phyloP scores from a whole-genome alignment of 106 monocot species.

The Hemerocallis citrina region DNA sequence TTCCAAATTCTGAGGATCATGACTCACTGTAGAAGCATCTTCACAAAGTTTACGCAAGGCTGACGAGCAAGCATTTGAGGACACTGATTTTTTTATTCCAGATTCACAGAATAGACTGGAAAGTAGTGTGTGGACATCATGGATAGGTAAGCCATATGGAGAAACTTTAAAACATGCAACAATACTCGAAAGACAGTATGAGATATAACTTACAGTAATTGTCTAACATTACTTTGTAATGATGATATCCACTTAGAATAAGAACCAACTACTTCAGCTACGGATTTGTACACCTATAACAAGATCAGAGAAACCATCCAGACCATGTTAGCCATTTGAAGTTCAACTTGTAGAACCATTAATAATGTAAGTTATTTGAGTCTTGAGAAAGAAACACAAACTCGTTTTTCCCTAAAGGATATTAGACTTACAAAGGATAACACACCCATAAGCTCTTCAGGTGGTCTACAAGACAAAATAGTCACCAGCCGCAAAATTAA shows the following conservation, averaged over 20 bases:
- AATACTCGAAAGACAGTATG: not conserved
- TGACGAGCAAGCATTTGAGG: slow-evolving; percentile 71
- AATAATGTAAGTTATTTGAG: not conserved
- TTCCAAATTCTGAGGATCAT: slow-evolving; percentile 67
- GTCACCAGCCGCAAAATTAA: slow-evolving; percentile 58
- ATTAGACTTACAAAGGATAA: slow-evolving; percentile 59
- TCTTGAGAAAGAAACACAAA: not conserved
- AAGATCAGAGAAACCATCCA: slow-evolving; percentile 8
- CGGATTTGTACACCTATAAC: slow-evolving; percentile 82
- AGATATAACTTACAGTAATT: slow-evolving; percentile 55
- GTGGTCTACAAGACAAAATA: slow-evolving; percentile 42
- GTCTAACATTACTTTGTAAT: slow-evolving; percentile 39
- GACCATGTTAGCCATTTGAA: not conserved
- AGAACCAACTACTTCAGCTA: slow-evolving; percentile 81
- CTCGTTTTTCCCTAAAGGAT: not conserved
- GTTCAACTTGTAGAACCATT: not conserved
- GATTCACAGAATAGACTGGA: slow-evolving; percentile 72
- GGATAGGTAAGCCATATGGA: not conserved
- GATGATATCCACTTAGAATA: slow-evolving; percentile 78
- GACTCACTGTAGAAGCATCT: slow-evolving; percentile 48
- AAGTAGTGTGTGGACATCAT: not conserved
- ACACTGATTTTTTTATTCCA: slow-evolving; percentile 63
- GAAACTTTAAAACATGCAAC: not conserved
- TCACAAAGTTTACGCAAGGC: slow-evolving; percentile 92
- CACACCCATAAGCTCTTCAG: slow-evolving; percentile 54